Evolutionary conservation across 345 rosid species (phyloP), one percentile per base, ranked within the genome.

Genomic region (Populus alba): DNA sequence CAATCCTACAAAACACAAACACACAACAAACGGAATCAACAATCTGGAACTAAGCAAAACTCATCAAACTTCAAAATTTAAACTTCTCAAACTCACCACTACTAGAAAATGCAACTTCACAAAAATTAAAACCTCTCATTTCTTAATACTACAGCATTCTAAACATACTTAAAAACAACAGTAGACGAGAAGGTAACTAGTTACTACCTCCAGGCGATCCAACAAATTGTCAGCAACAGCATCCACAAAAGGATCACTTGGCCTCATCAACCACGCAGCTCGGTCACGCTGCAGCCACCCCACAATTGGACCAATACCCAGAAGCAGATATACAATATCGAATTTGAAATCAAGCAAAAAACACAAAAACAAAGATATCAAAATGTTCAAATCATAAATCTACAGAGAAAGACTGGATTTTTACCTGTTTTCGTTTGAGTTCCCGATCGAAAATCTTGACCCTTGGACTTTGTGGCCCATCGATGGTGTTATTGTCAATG

Each of bases 171-270:
- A 29, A 22, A 63, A 11, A 76, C 23, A 62, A 63, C 33, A 2
- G 51, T 45, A 4, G 31, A 9, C 53, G 11, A 10, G 20, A 16
- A 66, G 69, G 22, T 25, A 41, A 41, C 69, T 66, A 17, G 18
- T 27, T 13, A 38, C 2, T 79, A 92, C 99, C 98, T 94, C 92
- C 86, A 96, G 82, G 69, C 98, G 98, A 81, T 96, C 99, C 79
- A 92, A 75, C 0, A 96, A 79, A 85, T 94, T 94, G 76, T 94
- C 97, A 4, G 99, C 98, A 79, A 94, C 99, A 68, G 97, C 91
- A 67, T 94, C 90, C n/a, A 90, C 81, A 76, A 94, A 90, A 20
- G 89, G 79, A 81, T 96, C 95, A 51, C 85, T 79, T 27, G 90
- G 81, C 39, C 87, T 84, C 90, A 81, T 87, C 76, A 91, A 83